Evolutionary conservation across 148 eudicot genomes (phyloP), one percentile per base, ranked within the genome.

Genomic region (Spergularia bocconei): DNA sequence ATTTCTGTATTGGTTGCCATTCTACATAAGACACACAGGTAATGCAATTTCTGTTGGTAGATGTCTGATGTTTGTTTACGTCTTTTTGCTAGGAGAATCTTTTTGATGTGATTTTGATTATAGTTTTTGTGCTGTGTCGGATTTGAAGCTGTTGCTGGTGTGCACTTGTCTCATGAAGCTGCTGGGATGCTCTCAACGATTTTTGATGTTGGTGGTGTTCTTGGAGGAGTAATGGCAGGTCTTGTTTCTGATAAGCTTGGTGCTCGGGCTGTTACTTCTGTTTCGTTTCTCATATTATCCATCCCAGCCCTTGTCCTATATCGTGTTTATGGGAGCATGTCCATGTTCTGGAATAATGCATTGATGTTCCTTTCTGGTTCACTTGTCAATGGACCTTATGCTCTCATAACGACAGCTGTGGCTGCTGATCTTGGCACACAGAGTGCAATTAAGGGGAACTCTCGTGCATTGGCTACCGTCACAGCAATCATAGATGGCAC

Each of bases 401-500:
- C 98, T 36, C 91, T 94, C 6, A 94, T 94, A 77, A 90, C 94
- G 12, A 91, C 97, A 6, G 97, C 96, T 23, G 98, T 94, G 70
- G 86, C 97, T 14, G 85, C 98, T 78, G 98, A 94, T 81, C 91
- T 94, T 62, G 98, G 98, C 50, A 92, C 98, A 5, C 95, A 90
- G 77, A 84, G 78, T 77, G 78, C 79, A 52, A 80, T 85, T 12
- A 82, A 72, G 63, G 96, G 97, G 23, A 90, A 89, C 61, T 86
- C 97, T 7, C 91, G 92, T 23, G 96, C 98, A 25, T 84, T 92
- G 70, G 96, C 98, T 77, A 95, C 97, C 33, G 97, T 95, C 25
- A 86, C 92, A 23, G 98, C 98, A 23, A 95, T 90, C 67, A 92
- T 95, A 78, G 98, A 95, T 79, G 97, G 93, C 0, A 95, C 98